Conservation (phyloP, 2,329 filamentous ascomycete species). For the Lojkania enalia region DNA sequence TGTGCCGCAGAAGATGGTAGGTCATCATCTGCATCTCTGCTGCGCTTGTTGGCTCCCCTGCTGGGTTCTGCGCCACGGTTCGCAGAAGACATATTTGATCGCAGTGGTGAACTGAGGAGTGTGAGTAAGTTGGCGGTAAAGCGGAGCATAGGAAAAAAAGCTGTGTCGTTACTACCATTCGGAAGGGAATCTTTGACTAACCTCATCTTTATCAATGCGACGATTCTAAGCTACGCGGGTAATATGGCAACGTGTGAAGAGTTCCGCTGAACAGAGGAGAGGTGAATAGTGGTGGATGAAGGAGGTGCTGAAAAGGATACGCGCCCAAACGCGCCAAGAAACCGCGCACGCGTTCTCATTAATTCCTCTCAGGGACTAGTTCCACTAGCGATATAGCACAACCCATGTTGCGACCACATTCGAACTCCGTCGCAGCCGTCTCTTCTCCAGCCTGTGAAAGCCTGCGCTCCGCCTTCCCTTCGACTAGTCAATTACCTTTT, state of each 20-base stretch:
- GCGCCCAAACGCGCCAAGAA: conserved; percentile 4
- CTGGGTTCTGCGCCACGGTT: conserved; percentile 68
- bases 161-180: conserved; percentile 1
- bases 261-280: too few relatives aligned
- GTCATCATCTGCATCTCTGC: conserved; percentile 64
- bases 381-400: too few relatives aligned
- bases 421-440: too few relatives aligned
- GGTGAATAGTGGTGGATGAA: conserved; percentile 6
- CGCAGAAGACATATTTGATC: conserved; percentile 77
- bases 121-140: conserved; percentile 23
- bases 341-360: conserved; percentile 12
- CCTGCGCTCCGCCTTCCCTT: too few relatives aligned
- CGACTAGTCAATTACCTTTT: too few relatives aligned
- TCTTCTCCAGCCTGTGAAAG: too few relatives aligned
- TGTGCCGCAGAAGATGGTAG: conserved; percentile 59
- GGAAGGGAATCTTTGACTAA: conserved; percentile 11
- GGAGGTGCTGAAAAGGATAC: conserved; percentile 9
- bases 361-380: not conserved
- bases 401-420: conserved; percentile 1
- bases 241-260: conserved; percentile 4
- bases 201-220: conserved; percentile 25
- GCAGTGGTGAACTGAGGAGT: conserved; percentile 73
- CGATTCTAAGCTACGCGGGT: not conserved
- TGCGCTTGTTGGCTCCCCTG: conserved; percentile 66
- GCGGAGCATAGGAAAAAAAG: conserved; percentile 20